phyloP scores from a whole-genome alignment of 331 rosid species.

The Spiraea crenata region DNA sequence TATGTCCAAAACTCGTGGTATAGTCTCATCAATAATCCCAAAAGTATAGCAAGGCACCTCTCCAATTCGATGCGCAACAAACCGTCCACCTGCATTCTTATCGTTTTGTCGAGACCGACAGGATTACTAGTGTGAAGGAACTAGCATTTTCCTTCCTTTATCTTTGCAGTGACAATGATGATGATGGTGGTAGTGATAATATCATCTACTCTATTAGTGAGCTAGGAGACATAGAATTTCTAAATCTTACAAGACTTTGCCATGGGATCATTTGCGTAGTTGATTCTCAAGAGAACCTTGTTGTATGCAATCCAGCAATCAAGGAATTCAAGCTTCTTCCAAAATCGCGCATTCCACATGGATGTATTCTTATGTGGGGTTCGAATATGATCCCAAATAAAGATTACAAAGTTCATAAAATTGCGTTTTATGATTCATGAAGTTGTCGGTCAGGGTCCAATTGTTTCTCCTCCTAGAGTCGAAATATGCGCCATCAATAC shows the following conservation, averaged over 20 bases:
- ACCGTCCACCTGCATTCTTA: no score
- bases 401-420: neutral
- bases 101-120: no score
- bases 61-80: no score
- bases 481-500: neutral
- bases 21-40: no score
- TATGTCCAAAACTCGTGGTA: no score
- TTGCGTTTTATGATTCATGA: neutral
- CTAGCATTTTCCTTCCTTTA: no score
- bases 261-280: slow-evolving; percentile 8
- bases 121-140: no score
- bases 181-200: no score
- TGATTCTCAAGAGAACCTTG: neutral
- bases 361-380: neutral
- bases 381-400: neutral
- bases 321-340: neutral
- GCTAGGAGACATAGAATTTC: neutral
- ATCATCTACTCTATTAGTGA: no score
- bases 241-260: neutral
- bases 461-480: neutral
- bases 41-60: no score
- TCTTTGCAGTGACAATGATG: no score
- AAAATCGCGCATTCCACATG: neutral
- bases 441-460: neutral
- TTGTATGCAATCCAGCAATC: slow-evolving; percentile 3